Conservation (phyloP, 1,139 yeast species). For the Saccharomyces hybrid region DNA sequence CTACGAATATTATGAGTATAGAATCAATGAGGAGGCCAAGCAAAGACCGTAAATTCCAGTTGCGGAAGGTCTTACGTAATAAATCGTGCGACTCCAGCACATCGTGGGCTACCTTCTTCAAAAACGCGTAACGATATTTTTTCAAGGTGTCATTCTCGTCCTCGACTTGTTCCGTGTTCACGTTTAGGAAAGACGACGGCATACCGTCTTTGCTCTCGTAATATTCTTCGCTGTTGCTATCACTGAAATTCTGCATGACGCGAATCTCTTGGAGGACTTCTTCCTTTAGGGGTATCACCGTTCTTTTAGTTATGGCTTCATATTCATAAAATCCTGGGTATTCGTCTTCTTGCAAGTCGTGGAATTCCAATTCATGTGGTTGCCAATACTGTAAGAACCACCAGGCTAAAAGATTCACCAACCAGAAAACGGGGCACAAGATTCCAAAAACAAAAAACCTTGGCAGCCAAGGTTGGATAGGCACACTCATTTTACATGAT, state of each 20-base stretch:
- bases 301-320: constrained; percentile 5
- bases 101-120: constrained; percentile 9
- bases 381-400: constrained; percentile 13
- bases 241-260: not conserved
- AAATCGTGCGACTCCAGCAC: constrained; percentile 13
- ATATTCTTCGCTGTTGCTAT: constrained; percentile 1
- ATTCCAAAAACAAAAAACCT: constrained; percentile 20
- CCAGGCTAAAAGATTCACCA: constrained; percentile 14
- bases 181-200: not conserved
- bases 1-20: constrained; percentile 1
- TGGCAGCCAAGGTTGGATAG: constrained; percentile 6
- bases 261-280: not conserved
- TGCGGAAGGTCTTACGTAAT: constrained; percentile 7
- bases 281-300: not conserved
- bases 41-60: constrained; percentile 13
- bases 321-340: constrained; percentile 22
- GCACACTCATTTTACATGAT: constrained; percentile 14
- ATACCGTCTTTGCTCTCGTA: not conserved
- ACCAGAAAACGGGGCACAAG: constrained; percentile 22
- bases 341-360: constrained; percentile 13
- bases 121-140: constrained; percentile 4
- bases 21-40: constrained; percentile 8
- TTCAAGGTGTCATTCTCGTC: not conserved
- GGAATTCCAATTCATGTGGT: constrained; percentile 13
- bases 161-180: not conserved